Percentiles rank a stretch among this genome's conserved stretches.
Evolutionary conservation across 2,329 filamentous ascomycete genomes (phyloP).

Genomic region (Dactylellina haptotyla): DNA sequence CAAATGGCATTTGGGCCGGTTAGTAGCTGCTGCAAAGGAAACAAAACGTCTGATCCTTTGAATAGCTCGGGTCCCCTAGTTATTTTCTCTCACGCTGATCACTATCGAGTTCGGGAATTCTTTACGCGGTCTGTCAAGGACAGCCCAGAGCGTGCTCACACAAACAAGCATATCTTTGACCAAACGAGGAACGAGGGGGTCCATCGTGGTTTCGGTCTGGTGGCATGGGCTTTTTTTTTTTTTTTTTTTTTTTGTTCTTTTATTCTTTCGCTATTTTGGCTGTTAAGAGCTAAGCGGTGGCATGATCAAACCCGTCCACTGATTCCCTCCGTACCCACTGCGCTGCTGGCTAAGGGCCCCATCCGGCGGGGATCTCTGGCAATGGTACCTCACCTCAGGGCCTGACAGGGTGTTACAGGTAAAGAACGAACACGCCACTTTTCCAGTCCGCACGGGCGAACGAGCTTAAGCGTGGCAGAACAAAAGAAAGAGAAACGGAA

Average conservation of each 20-base stretch:
- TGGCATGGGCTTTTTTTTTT: no score
- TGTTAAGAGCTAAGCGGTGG: constrained; percentile 34
- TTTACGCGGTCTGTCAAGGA: constrained; percentile 52
- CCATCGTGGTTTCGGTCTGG: constrained; percentile 35
- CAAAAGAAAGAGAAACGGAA: constrained; percentile 1
- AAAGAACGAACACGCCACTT: constrained; percentile 40
- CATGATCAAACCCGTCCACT: constrained; percentile 12
- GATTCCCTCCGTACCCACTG: constrained; percentile 9
- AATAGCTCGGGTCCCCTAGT: constrained; percentile 25
- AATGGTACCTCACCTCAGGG: not conserved
- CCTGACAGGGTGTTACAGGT: not conserved
- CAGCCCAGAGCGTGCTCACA: constrained; percentile 32
- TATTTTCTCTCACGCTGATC: constrained; percentile 41
- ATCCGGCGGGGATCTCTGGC: constrained; percentile 12
- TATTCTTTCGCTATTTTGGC: constrained; percentile 34
- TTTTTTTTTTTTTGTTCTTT: no score
- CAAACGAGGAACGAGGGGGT: constrained; percentile 40
- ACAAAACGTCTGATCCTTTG: constrained; percentile 32
- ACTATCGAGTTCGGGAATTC: constrained; percentile 50
- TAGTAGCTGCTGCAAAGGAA: constrained; percentile 14
- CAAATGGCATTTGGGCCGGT: not conserved
- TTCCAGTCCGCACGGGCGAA: constrained; percentile 27
- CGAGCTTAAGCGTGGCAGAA: not conserved
- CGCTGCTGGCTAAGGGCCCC: not conserved
- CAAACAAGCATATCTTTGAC: constrained; percentile 45